A percentile compares a stretch with the other conserved stretches of the same genome.
These are phyloP conservation scores for Nemania sp. DNA, from an alignment of 2,329 filamentous ascomycete genomes.

Conservation along the genomic window DNA sequence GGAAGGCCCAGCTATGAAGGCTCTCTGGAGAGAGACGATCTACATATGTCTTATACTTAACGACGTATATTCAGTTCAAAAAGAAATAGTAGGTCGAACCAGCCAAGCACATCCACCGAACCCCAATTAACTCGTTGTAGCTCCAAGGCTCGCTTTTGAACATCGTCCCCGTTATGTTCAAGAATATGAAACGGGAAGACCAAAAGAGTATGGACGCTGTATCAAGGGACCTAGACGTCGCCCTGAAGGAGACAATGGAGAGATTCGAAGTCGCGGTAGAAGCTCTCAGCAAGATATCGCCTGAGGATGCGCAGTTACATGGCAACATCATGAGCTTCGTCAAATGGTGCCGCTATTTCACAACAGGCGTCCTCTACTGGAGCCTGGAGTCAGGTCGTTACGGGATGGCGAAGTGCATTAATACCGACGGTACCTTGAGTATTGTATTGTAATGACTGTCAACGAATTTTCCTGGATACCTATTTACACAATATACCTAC, in stretches of 20 bases:
- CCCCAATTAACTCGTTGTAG: constrained; percentile 32
- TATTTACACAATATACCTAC: not conserved
- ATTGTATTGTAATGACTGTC: constrained; percentile 40
- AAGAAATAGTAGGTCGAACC: constrained; percentile 45
- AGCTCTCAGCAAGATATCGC: constrained; percentile 35
- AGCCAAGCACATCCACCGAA: not conserved
- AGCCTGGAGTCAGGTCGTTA: constrained; percentile 47
- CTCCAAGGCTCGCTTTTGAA: constrained; percentile 46
- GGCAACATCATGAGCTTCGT: constrained; percentile 43
- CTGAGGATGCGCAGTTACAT: constrained; percentile 38
- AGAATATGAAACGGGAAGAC: constrained; percentile 39
- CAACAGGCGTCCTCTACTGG: constrained; percentile 47
- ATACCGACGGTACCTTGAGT: constrained; percentile 44
- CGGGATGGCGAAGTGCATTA: constrained; percentile 47
- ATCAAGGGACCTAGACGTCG: constrained; percentile 37
- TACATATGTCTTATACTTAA: constrained; percentile 48
- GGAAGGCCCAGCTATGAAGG: constrained; percentile 44
- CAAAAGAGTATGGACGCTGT: constrained; percentile 40
- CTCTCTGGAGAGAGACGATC: constrained; percentile 46
- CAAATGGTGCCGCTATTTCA: constrained; percentile 48
- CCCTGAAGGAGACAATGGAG: constrained; percentile 38
- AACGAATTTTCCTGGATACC: not conserved
- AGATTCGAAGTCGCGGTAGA: constrained; percentile 43
- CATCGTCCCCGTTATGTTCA: constrained; percentile 46
- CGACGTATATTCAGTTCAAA: constrained; percentile 47